Evolutionary conservation across 345 rosid species (phyloP).

Genomic region (Acer yangbiense): DNA sequence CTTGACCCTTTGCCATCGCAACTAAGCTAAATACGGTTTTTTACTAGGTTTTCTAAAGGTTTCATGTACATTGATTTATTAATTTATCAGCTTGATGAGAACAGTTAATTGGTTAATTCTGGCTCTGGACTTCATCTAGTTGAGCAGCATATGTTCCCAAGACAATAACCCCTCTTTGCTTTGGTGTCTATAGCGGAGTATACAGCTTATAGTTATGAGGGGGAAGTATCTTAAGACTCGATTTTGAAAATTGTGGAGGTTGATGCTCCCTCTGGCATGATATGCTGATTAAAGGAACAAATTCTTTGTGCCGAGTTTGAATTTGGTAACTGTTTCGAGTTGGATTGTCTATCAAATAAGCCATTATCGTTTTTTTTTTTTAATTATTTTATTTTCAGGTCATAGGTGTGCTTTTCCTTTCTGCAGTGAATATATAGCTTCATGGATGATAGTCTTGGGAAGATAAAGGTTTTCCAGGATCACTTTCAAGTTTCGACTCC

Average conservation of each 20-base stretch:
- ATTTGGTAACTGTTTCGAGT: background rate
- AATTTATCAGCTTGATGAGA: background rate
- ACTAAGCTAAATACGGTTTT: background rate
- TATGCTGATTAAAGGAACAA: no score
- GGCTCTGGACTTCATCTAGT: background rate
- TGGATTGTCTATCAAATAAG: no score
- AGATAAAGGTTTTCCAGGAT: slow-evolving; percentile 63
- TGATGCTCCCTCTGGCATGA: no score
- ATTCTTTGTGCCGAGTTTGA: background rate
- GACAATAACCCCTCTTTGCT: background rate
- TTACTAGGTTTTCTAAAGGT: background rate
- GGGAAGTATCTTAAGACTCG: background rate
- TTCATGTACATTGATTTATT: background rate
- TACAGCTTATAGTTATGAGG: background rate
- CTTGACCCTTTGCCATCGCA: background rate
- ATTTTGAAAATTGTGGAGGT: no score
- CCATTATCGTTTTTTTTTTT: no score
- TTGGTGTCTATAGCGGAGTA: background rate
- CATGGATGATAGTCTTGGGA: slow-evolving; percentile 77
- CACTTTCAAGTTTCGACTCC: slow-evolving; percentile 66
- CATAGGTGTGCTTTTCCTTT: slow-evolving; percentile 14
- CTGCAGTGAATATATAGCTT: slow-evolving; percentile 31
- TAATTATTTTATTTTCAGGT: background rate
- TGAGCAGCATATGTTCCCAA: background rate
- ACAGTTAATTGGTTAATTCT: background rate